These are phyloP conservation scores for Didymella exigua DNA, from an alignment of 2,329 filamentous ascomycete genomes.

Conservation along the genomic window DNA sequence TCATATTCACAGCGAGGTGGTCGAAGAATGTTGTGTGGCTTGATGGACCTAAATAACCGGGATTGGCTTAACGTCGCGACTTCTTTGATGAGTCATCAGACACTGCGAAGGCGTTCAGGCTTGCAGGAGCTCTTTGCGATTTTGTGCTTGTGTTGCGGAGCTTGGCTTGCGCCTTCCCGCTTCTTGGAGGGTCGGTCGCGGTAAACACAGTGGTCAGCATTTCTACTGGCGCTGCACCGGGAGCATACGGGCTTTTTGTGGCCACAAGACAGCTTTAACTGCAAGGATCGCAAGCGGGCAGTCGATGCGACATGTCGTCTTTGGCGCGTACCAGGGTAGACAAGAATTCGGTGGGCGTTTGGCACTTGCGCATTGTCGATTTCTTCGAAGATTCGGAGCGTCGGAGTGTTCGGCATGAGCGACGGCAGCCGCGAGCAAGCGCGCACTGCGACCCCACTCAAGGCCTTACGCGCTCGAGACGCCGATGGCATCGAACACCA, in stretches of 20 bases:
- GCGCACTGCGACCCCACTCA: too few relatives aligned
- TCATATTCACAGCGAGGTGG: constrained; percentile 23
- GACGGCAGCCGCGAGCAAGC: too few relatives aligned
- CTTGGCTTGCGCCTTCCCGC: background rate
- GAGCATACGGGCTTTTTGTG: background rate
- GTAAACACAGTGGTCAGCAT: background rate
- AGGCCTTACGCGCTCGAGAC: background rate
- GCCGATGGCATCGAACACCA: background rate
- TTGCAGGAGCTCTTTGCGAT: background rate
- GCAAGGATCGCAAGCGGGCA: constrained; percentile 3
- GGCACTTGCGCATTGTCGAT: too few relatives aligned
- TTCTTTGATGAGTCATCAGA: background rate
- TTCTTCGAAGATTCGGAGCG: too few relatives aligned
- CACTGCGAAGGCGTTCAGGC: too few relatives aligned
- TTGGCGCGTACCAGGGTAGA: too few relatives aligned
- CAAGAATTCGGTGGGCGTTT: too few relatives aligned
- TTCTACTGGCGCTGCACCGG: background rate
- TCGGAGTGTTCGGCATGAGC: too few relatives aligned
- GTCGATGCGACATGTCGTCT: background rate
- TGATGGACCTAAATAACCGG: constrained; percentile 41
- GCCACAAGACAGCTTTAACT: background rate
- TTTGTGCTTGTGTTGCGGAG: background rate
- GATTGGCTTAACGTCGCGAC: constrained; percentile 31
- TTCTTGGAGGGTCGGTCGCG: constrained; percentile 3
- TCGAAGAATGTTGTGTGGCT: constrained; percentile 43